A percentile compares a stretch with the other conserved stretches of the same genome.
Evolutionary conservation across 495 filamentous ascomycete genomes (phyloP).

Genomic region (Pseudevernia furfuracea): DNA sequence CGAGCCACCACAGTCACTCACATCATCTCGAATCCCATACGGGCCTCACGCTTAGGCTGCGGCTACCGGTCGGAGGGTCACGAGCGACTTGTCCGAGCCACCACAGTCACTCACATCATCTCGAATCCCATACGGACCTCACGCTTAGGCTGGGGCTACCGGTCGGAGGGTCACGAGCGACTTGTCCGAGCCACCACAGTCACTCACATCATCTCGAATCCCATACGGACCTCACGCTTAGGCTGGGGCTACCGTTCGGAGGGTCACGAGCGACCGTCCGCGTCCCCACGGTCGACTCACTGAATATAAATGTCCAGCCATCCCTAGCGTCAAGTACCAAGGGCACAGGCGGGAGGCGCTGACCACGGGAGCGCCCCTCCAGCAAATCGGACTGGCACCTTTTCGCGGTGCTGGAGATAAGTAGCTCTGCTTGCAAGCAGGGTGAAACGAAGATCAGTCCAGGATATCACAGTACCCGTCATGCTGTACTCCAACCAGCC

Average conservation of each 20-base stretch:
- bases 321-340: slow-evolving; percentile 15
- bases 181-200: too few relatives aligned
- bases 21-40: not conserved
- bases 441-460: slow-evolving; percentile 14
- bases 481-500: slow-evolving; percentile 1
- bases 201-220: not conserved
- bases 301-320: slow-evolving; percentile 9
- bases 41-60: not conserved
- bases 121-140: not conserved
- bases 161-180: not conserved
- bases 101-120: not conserved
- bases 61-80: not conserved
- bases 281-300: not conserved
- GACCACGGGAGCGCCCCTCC: slow-evolving; percentile 14
- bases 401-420: slow-evolving; percentile 17
- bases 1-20: not conserved
- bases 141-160: not conserved
- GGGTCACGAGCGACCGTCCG: not conserved
- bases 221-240: not conserved
- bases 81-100: too few relatives aligned
- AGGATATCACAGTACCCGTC: slow-evolving; percentile 2
- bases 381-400: slow-evolving; percentile 13
- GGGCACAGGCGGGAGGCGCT: slow-evolving; percentile 15
- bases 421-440: slow-evolving; percentile 8
- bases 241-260: not conserved